Percentiles rank a stretch among this genome's conserved stretches.
phyloP scores from a whole-genome alignment of 2,329 filamentous ascomycete species.

The Ophiocordyceps polyrhachis-furcata region DNA sequence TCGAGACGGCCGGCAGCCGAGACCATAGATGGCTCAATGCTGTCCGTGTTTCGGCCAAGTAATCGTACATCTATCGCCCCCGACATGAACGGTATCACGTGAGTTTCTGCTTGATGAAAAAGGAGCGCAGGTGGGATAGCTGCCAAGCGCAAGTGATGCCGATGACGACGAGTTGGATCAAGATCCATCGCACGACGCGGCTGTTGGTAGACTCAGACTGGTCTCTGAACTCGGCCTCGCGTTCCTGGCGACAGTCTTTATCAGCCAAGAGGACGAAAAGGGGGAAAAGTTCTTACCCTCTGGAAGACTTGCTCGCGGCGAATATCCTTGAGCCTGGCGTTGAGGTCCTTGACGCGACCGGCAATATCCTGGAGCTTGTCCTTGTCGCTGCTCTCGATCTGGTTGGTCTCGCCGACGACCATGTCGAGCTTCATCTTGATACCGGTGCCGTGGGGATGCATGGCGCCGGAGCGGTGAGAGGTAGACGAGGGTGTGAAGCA shows the following conservation, averaged over 20 bases:
- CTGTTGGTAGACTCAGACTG: constrained; percentile 88
- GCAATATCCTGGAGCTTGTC: constrained; percentile 80
- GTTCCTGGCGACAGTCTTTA: constrained; percentile 46
- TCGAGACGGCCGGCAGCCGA: too few relatives aligned
- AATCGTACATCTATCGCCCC: background rate
- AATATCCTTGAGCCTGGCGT: constrained; percentile 72
- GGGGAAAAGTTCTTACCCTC: constrained; percentile 35
- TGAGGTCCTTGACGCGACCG: constrained; percentile 74
- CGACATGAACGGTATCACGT: constrained; percentile 34
- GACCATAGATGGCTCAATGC: too few relatives aligned
- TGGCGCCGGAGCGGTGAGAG: constrained; percentile 44
- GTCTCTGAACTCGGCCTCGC: constrained; percentile 94
- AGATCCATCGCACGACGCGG: constrained; percentile 81
- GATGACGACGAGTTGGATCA: constrained; percentile 74
- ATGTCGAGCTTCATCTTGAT: constrained; percentile 77
- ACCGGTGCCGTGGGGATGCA: constrained; percentile 46
- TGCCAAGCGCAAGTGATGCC: constrained; percentile 91
- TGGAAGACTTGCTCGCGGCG: constrained; percentile 93
- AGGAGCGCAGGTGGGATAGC: constrained; percentile 80
- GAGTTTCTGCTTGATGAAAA: constrained; percentile 99
- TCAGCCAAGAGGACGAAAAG: background rate
- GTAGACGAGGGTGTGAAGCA: constrained; percentile 79
- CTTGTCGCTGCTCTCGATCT: constrained; percentile 89
- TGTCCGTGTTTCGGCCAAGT: background rate
- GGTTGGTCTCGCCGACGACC: constrained; percentile 82